Evolutionary conservation across 192 early-diverging fungal genomes (phyloP).

Genomic region (Fimicolochytrium jonesii): DNA sequence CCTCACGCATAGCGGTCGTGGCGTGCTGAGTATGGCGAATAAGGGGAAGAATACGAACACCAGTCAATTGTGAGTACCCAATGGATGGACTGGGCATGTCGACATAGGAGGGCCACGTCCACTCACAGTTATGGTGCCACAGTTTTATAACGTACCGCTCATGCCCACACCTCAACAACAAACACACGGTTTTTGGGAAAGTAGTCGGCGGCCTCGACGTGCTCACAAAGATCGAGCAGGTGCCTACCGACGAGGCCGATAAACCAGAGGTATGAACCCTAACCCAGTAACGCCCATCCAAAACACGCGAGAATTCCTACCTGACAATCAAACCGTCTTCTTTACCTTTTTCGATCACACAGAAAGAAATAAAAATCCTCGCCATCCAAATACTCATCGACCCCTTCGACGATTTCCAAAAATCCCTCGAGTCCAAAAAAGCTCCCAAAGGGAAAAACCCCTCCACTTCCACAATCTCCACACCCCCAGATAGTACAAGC

Average conservation of each 20-base stretch:
- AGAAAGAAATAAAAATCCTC: constrained; percentile 67
- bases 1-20: constrained; percentile 72
- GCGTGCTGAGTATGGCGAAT: constrained; percentile 94
- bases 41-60: constrained; percentile 85
- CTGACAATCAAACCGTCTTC: constrained; percentile 1
- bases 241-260: constrained; percentile 62
- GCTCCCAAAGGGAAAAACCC: constrained; percentile 50
- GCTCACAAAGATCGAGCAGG: constrained; percentile 72
- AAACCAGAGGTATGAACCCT: constrained; percentile 56
- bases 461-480: not conserved
- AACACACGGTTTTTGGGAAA: constrained; percentile 94
- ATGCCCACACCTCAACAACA: constrained; percentile 54
- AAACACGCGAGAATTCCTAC: not conserved
- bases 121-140: not conserved
- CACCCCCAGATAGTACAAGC: not conserved
- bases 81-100: not conserved
- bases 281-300: not conserved
- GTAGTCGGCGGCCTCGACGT: constrained; percentile 84
- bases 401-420: constrained; percentile 73
- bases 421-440: constrained; percentile 55
- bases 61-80: constrained; percentile 57
- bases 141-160: constrained; percentile 51
- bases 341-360: not conserved
- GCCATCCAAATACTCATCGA: constrained; percentile 75
- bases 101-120: not conserved